Percentiles rank a stretch among this genome's conserved stretches.
Evolutionary conservation across 371 early-diverging fungal genomes (phyloP).

Genomic region (Syncephalis fuscata): DNA sequence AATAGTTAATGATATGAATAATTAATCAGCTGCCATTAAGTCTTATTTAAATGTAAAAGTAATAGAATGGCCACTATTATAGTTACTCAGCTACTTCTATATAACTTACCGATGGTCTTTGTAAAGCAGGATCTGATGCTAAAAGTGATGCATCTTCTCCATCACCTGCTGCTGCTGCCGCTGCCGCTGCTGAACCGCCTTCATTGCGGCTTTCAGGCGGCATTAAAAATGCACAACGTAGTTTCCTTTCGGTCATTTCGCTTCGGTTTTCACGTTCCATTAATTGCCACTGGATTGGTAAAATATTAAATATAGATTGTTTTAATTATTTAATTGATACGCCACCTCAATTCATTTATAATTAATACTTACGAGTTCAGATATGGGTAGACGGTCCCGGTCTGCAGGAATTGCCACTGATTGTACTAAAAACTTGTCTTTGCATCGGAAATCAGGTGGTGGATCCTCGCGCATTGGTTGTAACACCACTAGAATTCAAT

Average conservation of each 20-base stretch:
- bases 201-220: constrained; percentile 6
- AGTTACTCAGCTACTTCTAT: too few relatives aligned
- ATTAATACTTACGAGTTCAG: constrained; percentile 22
- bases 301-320: constrained; percentile 2
- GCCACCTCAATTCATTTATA: too few relatives aligned
- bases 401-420: constrained; percentile 48
- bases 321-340: background rate
- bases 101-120: background rate
- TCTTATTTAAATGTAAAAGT: too few relatives aligned
- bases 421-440: constrained; percentile 91
- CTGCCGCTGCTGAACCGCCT: background rate
- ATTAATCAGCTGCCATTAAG: too few relatives aligned
- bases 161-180: background rate
- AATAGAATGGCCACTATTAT: too few relatives aligned
- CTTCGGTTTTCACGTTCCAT: constrained; percentile 27
- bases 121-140: background rate
- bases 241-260: constrained; percentile 38
- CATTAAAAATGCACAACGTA: constrained; percentile 35
- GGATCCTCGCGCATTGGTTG: constrained; percentile 80
- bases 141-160: background rate
- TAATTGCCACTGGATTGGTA: constrained; percentile 44
- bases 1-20: background rate
- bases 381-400: constrained; percentile 15
- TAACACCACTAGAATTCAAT: constrained; percentile 41
- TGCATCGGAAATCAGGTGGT: constrained; percentile 62